Evolutionary conservation across 495 filamentous ascomycete species (phyloP).

Genomic region (Tuber borchii): DNA sequence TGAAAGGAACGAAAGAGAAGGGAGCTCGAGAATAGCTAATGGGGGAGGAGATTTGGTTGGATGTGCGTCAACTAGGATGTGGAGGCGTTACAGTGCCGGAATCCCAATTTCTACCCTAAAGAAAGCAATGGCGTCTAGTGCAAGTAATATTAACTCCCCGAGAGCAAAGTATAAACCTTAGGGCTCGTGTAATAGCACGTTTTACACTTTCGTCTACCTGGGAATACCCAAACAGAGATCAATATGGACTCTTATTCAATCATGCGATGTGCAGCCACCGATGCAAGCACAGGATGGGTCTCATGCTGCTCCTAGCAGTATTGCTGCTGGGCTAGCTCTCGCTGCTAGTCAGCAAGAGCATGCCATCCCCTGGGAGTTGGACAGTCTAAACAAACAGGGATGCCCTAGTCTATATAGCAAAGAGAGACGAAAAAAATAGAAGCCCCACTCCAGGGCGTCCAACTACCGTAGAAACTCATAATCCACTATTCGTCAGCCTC

Average conservation of each 20-base stretch:
- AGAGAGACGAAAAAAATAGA: not conserved
- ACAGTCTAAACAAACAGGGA: not conserved
- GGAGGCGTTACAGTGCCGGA: not conserved
- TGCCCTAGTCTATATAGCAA: not conserved
- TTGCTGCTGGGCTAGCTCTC: not conserved
- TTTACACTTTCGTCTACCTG: not conserved
- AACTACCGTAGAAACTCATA: not conserved
- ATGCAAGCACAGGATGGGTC: not conserved
- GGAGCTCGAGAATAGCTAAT: constrained; percentile 2
- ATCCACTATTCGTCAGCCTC: not conserved
- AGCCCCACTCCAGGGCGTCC: not conserved
- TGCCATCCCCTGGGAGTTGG: not conserved
- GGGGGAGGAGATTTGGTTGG: not conserved
- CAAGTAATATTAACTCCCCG: not conserved
- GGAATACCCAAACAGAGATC: not conserved
- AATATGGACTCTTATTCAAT: not conserved
- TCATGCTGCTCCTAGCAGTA: not conserved
- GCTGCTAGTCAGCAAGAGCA: not conserved
- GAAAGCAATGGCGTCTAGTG: not conserved
- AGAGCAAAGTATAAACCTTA: not conserved
- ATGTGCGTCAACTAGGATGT: not conserved
- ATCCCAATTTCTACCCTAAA: not conserved
- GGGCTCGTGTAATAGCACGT: not conserved
- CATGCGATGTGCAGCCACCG: not conserved
- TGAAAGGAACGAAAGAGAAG: not conserved